Base-by-base conservation (phyloP, 2,329 filamentous ascomycete species). In the Aureobasidium sp. region DNA sequence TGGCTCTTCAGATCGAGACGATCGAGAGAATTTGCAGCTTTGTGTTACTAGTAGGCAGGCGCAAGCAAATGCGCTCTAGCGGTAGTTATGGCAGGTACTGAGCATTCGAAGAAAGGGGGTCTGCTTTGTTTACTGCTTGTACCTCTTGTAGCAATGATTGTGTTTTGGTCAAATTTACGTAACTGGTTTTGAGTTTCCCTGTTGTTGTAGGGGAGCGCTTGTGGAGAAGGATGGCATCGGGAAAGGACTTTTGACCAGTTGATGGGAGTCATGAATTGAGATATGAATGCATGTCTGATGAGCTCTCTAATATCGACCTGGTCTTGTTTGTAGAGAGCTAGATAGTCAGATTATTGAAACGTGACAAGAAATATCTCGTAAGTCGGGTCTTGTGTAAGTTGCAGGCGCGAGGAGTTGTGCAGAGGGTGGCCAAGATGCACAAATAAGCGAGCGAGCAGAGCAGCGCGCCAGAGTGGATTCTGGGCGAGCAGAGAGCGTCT, bases 161-260 rank as follows among this genome's bases (percentile, higher is more conserved):
- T 29, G 20, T 39, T 22, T 41, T 34, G n/a, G 29, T 37, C 25
- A 44, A 37, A 36, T 34, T 34, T 34, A 34, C 31, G 31, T 34
- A 34, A 34, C 9, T 34, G 31, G 31, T 34, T 34, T 12, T 34
- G 31, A 34, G 31, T 34, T 34, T 34, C 31, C 31, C 31, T 11
- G 29, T 6, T 3, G 45, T 49, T 17, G 56, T 25, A 14, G 49
- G 22, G 22, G 22, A 25, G 20, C 34, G 49, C 9, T 25, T 59
- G 41, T 59, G 41, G 41, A 59, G 41, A 47, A 59, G 55, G 31
- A 20, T 25, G 39, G 27, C 1, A 51, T 60, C 57, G 57, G 57
- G 57, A 60, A 60, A 60, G 57, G 34, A 49, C 36, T 51, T 60
- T 51, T 60, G 57, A 34, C 57, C 57, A 42, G 37, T 52, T 27